Conservation (phyloP, 2,329 filamentous ascomycete genomes). For the Pestalotiopsis sp. region DNA sequence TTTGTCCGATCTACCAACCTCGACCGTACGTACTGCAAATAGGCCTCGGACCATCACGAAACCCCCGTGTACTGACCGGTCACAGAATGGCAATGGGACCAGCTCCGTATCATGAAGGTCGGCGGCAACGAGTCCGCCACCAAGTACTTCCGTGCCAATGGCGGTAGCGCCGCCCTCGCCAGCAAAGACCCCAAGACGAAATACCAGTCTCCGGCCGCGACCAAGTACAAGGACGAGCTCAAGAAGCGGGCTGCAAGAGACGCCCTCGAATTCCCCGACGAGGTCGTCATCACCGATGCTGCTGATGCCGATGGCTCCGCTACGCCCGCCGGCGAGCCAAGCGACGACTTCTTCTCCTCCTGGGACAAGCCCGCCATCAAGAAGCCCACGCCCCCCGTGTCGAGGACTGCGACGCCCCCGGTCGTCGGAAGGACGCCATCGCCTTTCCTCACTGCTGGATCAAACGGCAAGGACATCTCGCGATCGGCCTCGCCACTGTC, state of each 20-base stretch:
- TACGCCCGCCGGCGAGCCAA: slow-evolving; percentile 79
- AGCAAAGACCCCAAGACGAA: slow-evolving; percentile 98
- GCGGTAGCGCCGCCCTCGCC: slow-evolving; percentile 87
- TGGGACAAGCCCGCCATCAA: slow-evolving; percentile 99
- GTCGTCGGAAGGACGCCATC: slow-evolving; percentile 80
- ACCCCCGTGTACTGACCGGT: slow-evolving; percentile 25
- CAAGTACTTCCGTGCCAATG: slow-evolving; percentile 97
- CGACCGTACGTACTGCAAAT: slow-evolving; percentile 72
- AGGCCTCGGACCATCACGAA: neutral
- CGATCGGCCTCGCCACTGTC: slow-evolving; percentile 83
- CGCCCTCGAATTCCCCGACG: slow-evolving; percentile 82
- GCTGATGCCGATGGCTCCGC: slow-evolving; percentile 63
- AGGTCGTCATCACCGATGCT: slow-evolving; percentile 83
- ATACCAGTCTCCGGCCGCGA: slow-evolving; percentile 90
- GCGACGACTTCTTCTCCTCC: slow-evolving; percentile 97
- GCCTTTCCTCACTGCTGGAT: slow-evolving; percentile 83
- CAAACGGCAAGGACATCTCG: slow-evolving; percentile 71
- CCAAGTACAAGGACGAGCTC: slow-evolving; percentile 97
- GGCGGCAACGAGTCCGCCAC: slow-evolving; percentile 97
- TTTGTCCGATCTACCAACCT: slow-evolving; percentile 98
- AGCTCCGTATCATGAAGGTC: slow-evolving; percentile 96
- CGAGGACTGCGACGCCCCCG: slow-evolving; percentile 84
- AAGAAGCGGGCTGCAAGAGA: slow-evolving; percentile 83
- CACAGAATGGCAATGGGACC: slow-evolving; percentile 97
- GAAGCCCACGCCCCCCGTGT: slow-evolving; percentile 90